Conservation (phyloP, 2,329 filamentous ascomycete genomes). For the Verticillium dahliae region DNA sequence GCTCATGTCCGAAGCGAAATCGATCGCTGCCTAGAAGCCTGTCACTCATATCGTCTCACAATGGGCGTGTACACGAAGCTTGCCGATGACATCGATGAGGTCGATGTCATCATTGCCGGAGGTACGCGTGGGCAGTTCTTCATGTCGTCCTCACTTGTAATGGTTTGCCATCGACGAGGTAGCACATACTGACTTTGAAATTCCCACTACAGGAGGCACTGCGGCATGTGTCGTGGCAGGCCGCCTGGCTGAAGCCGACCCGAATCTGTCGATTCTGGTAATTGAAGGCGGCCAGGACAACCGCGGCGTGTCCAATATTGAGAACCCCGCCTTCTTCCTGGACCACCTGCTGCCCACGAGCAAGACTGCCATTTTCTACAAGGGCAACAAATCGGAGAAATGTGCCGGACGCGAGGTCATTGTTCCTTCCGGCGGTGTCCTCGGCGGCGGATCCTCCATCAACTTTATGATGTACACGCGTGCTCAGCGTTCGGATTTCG, state of each 20-base stretch:
- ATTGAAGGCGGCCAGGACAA: conserved; percentile 50
- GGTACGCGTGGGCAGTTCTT: conserved; percentile 18
- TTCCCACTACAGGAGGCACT: conserved; percentile 28
- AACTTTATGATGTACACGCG: conserved; percentile 41
- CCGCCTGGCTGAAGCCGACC: conserved; percentile 41
- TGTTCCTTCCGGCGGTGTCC: conserved; percentile 32
- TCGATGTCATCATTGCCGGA: conserved; percentile 46
- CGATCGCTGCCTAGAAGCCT: background rate
- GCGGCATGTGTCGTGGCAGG: conserved; percentile 41
- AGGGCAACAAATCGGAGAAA: conserved; percentile 35
- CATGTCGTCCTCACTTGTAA: background rate
- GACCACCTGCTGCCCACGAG: conserved; percentile 65
- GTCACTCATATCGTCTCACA: conserved; percentile 2
- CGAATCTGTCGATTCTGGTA: conserved; percentile 40
- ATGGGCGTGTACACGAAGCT: conserved; percentile 18
- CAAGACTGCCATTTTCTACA: conserved; percentile 48
- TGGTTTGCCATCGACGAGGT: too few relatives aligned
- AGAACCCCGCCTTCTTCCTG: conserved; percentile 44
- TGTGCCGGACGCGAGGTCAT: conserved; percentile 35
- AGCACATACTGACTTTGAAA: background rate
- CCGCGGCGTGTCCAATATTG: conserved; percentile 38
- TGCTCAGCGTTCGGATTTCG: conserved; percentile 38
- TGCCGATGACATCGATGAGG: conserved; percentile 29
- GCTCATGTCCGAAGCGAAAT: too few relatives aligned
- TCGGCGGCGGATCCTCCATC: conserved; percentile 44